Percentiles rank a stretch among this genome's conserved stretches.
phyloP scores from a whole-genome alignment of 768 basidiomycete genomes.

The Xerocomellus amylosporus region DNA sequence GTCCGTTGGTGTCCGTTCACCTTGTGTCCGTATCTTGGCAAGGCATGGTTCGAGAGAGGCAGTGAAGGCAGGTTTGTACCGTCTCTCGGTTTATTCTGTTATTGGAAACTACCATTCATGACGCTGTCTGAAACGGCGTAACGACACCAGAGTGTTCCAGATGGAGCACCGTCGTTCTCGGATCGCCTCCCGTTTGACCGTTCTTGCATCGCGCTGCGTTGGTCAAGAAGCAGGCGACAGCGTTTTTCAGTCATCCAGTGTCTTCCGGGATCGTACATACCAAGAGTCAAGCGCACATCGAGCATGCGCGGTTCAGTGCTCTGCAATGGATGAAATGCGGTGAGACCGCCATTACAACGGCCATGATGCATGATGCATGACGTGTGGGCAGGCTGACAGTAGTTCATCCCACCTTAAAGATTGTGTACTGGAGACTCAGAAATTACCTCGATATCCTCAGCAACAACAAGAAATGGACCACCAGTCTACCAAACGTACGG shows the following conservation, averaged over 20 bases:
- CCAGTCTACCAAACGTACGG: slow-evolving; percentile 7
- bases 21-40: slow-evolving; percentile 47
- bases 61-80: slow-evolving; percentile 43
- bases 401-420: too few species aligned
- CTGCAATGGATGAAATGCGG: too few species aligned
- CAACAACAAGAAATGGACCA: background rate
- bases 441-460: too few species aligned
- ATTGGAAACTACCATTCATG: slow-evolving; percentile 44
- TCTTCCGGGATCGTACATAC: too few species aligned
- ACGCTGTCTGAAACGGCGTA: slow-evolving; percentile 31
- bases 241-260: slow-evolving; percentile 41
- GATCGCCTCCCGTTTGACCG: slow-evolving; percentile 42
- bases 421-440: too few species aligned
- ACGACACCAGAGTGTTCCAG: background rate
- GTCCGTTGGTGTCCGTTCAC: slow-evolving; percentile 41
- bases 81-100: slow-evolving; percentile 43
- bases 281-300: too few species aligned
- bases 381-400: too few species aligned
- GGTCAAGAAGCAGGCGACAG: slow-evolving; percentile 36
- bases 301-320: too few species aligned
- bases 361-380: too few species aligned
- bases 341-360: too few species aligned
- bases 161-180: slow-evolving; percentile 38
- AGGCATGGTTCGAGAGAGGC: slow-evolving; percentile 43
- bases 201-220: slow-evolving; percentile 44